Conservation (phyloP, 768 basidiomycete species). For the Pulveroboletus ravenelii region DNA sequence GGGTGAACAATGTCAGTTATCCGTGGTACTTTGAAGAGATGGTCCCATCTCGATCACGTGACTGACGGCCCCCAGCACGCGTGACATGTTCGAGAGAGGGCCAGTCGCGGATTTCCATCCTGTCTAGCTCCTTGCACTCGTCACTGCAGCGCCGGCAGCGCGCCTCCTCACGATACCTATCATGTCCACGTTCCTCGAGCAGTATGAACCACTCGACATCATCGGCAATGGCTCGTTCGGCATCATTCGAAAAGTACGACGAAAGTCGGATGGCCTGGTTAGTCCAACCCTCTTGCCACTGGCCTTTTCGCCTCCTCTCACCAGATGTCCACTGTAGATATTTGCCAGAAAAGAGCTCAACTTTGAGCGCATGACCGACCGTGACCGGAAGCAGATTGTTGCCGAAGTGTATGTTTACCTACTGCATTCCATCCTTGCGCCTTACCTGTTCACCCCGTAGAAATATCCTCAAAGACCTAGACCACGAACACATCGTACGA, state of each 20-base stretch:
- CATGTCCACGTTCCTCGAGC: conserved; percentile 51
- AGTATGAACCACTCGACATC: conserved; percentile 83
- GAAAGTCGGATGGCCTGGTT: conserved; percentile 80
- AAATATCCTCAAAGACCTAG: conserved; percentile 92
- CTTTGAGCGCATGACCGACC: conserved; percentile 94
- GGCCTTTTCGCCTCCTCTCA: conserved; percentile 1
- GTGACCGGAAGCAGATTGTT: conserved; percentile 94
- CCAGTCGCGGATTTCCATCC: conserved; percentile 16
- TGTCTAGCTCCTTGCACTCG: conserved; percentile 8
- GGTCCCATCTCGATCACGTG: conserved; percentile 27
- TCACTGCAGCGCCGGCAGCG: conserved; percentile 2
- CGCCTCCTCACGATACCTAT: not conserved
- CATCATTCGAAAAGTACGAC: conserved; percentile 89
- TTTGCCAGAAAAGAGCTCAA: conserved; percentile 95
- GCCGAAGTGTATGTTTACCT: conserved; percentile 82
- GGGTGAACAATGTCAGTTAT: too few species aligned
- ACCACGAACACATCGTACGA: conserved; percentile 94
- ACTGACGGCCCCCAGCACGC: conserved; percentile 8
- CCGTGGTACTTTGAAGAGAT: too few species aligned
- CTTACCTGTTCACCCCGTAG: conserved; percentile 37
- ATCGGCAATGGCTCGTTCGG: conserved; percentile 98
- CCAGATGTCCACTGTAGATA: conserved; percentile 38
- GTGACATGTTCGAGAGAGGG: conserved; percentile 25
- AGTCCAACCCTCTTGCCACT: conserved; percentile 29
- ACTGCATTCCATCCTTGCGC: not conserved